A percentile compares a stretch with the other conserved stretches of the same genome.
phyloP scores from a whole-genome alignment of 2,329 filamentous ascomycete species.

The Stachybotrys chartarum region DNA sequence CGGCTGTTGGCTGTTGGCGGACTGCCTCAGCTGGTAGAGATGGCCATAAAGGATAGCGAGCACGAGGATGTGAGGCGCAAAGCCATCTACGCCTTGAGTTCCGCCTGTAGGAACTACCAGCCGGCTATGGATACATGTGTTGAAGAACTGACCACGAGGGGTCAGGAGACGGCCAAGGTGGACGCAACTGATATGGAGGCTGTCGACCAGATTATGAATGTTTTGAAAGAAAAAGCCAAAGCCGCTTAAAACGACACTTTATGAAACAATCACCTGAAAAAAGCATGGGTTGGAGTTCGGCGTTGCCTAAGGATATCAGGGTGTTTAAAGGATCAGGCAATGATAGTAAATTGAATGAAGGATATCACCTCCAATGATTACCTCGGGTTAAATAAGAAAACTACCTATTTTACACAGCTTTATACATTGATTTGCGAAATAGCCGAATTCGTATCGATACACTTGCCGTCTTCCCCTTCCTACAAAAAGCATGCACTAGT shows the following conservation, averaged over 20 bases:
- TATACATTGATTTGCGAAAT: constrained; percentile 17
- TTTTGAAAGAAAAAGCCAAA: constrained; percentile 49
- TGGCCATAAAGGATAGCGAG: constrained; percentile 55
- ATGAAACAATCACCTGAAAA: not conserved
- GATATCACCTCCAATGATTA: not conserved
- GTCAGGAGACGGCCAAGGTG: constrained; percentile 51
- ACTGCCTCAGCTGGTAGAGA: constrained; percentile 59
- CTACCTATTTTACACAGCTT: constrained; percentile 18
- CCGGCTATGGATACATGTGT: constrained; percentile 66
- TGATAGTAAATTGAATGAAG: not conserved
- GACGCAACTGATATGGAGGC: constrained; percentile 84
- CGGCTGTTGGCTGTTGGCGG: constrained; percentile 56
- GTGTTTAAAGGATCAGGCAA: not conserved
- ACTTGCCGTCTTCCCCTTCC: not conserved
- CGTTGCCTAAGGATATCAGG: constrained; percentile 7
- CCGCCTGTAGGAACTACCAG: constrained; percentile 82
- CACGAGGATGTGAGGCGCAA: constrained; percentile 67
- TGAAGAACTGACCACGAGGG: constrained; percentile 49
- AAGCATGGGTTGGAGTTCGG: constrained; percentile 31
- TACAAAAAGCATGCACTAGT: constrained; percentile 15
- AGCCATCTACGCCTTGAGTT: constrained; percentile 83
- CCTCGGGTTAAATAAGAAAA: not conserved
- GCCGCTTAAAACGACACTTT: constrained; percentile 6
- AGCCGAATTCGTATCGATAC: not conserved
- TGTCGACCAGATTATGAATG: constrained; percentile 67